Evolutionary conservation across 805 yeast species (phyloP), one percentile per base, ranked within the genome.

Genomic region (Myxozyma kluyveri): DNA sequence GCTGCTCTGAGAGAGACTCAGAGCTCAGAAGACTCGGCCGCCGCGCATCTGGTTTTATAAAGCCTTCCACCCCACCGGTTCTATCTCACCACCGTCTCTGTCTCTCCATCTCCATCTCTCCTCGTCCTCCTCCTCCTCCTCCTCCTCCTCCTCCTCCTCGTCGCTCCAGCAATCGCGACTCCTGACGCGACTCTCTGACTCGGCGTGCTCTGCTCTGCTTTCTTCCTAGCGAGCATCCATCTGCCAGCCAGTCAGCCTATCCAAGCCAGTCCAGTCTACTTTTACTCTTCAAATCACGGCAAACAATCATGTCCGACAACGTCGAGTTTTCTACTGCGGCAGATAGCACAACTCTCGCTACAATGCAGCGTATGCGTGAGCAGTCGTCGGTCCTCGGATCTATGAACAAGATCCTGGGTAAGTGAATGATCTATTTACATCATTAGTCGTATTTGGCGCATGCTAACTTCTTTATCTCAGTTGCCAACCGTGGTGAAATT

Each of bases 381-480:
- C 61, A 61, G 54, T 52, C 73, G 42, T 63, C 69, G 49, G 73
- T 79, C 50, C 70, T 79, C 37, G 80, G 82, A 45, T 66, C 75
- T 51, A 77, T 78, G 70, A 76, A 77, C 69, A 77, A 78, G 68
- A 63, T 72, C 49, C 68, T 72, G 43, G 75, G 68, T 64, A 32
- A 2, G 50, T 40, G 18, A 12, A 10, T 21, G 10, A n/a, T 9
- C 27, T 12, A 32, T 9, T 22, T 21, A 3, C n/a, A 4, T 21
- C 10, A 18, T 4, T 12, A n/a, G 10, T 14, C 31, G 31, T 17
- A 6, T 22, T 32, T 17, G 5, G 14, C 37, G 23, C 48, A 43
- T 22, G 24, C 49, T 32, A 50, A 40, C 49, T 10, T n/a, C n/a
- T 14, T 21, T 38, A n/a, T 33, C 9, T 14, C 48, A 64, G 72